These are phyloP conservation scores for Pulicaria dysenterica DNA, from an alignment of 129 eudicot species.

Conservation along the genomic window DNA sequence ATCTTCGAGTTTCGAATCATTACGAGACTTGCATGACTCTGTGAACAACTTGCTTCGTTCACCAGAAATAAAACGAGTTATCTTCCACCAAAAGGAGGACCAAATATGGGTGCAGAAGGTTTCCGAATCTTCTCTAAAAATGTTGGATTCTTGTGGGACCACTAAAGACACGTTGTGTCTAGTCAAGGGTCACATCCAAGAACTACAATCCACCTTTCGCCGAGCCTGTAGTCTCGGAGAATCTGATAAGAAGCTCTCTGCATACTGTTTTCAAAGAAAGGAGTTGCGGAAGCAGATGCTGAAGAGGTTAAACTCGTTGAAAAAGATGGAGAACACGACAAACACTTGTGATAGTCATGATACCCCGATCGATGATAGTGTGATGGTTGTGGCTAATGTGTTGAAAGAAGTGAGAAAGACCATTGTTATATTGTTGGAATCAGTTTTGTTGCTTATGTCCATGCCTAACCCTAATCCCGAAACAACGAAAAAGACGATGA, in stretches of 20 bases:
- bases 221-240: constrained; percentile 39
- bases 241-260: constrained; percentile 44
- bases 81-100: constrained; percentile 41
- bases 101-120: constrained; percentile 53
- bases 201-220: constrained; percentile 63
- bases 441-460: constrained; percentile 61
- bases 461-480: constrained; percentile 65
- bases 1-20: constrained; percentile 49
- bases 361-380: constrained; percentile 42
- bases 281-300: constrained; percentile 61
- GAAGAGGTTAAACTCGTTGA: constrained; percentile 52
- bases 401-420: constrained; percentile 68
- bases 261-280: constrained; percentile 54
- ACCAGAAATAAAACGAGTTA: constrained; percentile 43
- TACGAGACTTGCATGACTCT: constrained; percentile 65
- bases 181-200: constrained; percentile 73
- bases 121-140: constrained; percentile 67
- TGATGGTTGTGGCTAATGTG: constrained; percentile 55
- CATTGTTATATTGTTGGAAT: constrained; percentile 51
- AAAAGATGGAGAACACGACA: constrained; percentile 41
- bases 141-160: constrained; percentile 74
- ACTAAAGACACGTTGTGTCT: constrained; percentile 59
- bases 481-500: not conserved
- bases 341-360: constrained; percentile 26
- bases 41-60: constrained; percentile 73